Conservation (phyloP, 164 flowering plant species). For the Houttuynia cordata region DNA sequence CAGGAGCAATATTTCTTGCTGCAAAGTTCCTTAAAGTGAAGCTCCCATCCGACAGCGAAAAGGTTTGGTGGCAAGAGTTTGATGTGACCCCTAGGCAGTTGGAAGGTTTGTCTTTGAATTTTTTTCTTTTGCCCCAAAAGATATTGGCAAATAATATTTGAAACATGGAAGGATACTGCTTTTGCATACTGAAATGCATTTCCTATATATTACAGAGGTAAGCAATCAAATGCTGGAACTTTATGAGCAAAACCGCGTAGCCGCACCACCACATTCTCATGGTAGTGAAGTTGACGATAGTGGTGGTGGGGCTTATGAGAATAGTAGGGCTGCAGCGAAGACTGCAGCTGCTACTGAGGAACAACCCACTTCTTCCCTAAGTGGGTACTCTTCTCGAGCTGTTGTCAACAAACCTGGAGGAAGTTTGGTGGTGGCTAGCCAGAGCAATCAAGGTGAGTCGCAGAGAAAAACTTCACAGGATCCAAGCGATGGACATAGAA, state of each 20-base stretch:
- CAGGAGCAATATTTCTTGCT: slow-evolving; percentile 87
- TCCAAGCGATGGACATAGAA: slow-evolving; percentile 35
- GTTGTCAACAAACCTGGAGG: slow-evolving; percentile 1
- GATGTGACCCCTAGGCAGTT: slow-evolving; percentile 83
- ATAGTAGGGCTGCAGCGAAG: slow-evolving; percentile 40
- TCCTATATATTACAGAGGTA: slow-evolving; percentile 70
- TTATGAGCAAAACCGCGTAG: slow-evolving; percentile 74
- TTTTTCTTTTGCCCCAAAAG: background rate
- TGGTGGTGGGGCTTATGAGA: slow-evolving; percentile 27
- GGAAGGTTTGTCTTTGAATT: slow-evolving; percentile 49
- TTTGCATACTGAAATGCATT: background rate
- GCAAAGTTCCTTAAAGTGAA: slow-evolving; percentile 81
- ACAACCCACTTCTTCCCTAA: slow-evolving; percentile 8
- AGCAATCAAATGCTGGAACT: slow-evolving; percentile 97
- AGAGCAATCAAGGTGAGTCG: slow-evolving; percentile 26
- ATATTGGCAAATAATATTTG: background rate
- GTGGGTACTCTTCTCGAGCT: slow-evolving; percentile 15
- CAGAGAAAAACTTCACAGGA: slow-evolving; percentile 21
- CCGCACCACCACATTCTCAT: slow-evolving; percentile 35
- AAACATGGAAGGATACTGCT: background rate
- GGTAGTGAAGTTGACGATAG: slow-evolving; percentile 76
- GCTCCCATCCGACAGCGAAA: slow-evolving; percentile 78
- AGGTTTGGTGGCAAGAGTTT: slow-evolving; percentile 92
- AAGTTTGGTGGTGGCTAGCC: slow-evolving; percentile 23
- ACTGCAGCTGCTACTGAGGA: slow-evolving; percentile 41